phyloP scores from a whole-genome alignment of 768 basidiomycete species.

The Russula compacta region DNA sequence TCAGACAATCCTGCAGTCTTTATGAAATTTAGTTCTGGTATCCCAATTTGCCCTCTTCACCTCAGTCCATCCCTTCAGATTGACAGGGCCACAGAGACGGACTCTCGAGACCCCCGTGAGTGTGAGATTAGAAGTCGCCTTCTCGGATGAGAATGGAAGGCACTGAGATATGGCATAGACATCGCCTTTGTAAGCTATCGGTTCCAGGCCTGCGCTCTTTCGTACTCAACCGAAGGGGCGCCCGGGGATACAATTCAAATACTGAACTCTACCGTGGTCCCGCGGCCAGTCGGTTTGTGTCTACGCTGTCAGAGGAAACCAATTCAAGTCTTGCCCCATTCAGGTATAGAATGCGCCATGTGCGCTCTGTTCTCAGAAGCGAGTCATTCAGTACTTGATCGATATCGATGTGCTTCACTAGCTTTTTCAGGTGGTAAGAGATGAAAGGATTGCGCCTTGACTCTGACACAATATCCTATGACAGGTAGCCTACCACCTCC shows the following conservation, averaged over 20 bases:
- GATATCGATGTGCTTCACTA: conserved; percentile 18
- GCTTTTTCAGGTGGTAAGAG: conserved; percentile 20
- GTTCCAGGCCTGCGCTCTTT: background rate
- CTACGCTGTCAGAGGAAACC: conserved; percentile 43
- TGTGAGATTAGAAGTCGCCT: conserved; percentile 24
- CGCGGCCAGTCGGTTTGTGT: conserved; percentile 62
- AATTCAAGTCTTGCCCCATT: conserved; percentile 57
- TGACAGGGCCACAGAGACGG: conserved; percentile 33
- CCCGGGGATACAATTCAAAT: conserved; percentile 37
- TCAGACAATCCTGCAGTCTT: background rate
- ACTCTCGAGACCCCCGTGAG: conserved; percentile 20
- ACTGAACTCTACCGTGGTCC: conserved; percentile 49
- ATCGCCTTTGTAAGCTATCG: conserved; percentile 10
- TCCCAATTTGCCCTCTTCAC: conserved; percentile 1
- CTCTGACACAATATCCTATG: conserved; percentile 9
- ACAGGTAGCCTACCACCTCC: conserved; percentile 54
- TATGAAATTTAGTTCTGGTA: background rate
- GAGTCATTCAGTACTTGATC: conserved; percentile 29
- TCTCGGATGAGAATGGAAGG: conserved; percentile 31
- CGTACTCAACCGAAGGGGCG: too few relatives aligned
- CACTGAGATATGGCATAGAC: conserved; percentile 30
- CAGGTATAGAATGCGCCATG: conserved; percentile 33
- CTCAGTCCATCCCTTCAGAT: conserved; percentile 25
- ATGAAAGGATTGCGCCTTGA: conserved; percentile 1
- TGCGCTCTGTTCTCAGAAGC: background rate